Evolutionary conservation across 139 green algal species (phyloP), one percentile per base, ranked within the genome.

Genomic region (Chlorella sorokiniana): DNA sequence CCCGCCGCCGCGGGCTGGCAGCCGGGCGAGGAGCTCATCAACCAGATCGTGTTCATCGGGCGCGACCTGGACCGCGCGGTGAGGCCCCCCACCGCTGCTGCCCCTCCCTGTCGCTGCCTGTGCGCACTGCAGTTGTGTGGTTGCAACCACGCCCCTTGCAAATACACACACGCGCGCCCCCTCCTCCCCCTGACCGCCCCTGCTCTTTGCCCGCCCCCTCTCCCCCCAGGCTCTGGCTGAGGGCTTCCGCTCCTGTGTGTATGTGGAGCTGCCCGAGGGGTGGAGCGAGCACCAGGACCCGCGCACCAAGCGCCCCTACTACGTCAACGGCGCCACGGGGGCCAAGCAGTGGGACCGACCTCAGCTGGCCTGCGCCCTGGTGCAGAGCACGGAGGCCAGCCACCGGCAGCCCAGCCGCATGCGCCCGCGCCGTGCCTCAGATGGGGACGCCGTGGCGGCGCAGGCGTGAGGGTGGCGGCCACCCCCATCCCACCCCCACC

Each of bases 1-100:
- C 91, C 83, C 14, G 84, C 88, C 23, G 84, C 91, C 37, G 63
- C 87, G 62, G 82, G 81, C 14, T 96, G 92, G 92, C 33, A 31
- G n/a, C 81, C 92, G 37, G 86, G 81, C 9, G 93, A 95, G 86
- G 37, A 82, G 61, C 88, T 78, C 4, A 76, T 95, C 45, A 96
- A 94, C 87, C 87, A 93, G 82, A 91, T 97, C 35, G 93, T 97
- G 29, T 97, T 97, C 86, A 96, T 97, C 51, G 93, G 93, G 37
- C 81, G 87, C 33, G 86, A 91, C 40, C 79, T 97, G 37, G 81
- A 94, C 76, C 79, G 72, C 40, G 54, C 73, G 72, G 81, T 82
- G 64, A 42, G 48, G 27, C 35, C n/a, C n/a, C n/a, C n/a, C n/a
- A n/a, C n/a, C n/a, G n/a, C n/a, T n/a, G n/a, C n/a, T n/a, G n/a